Percentiles rank a stretch among this genome's conserved stretches.
Conservation (phyloP, 495 filamentous ascomycete genomes). For the Chaetomium tenue region DNA sequence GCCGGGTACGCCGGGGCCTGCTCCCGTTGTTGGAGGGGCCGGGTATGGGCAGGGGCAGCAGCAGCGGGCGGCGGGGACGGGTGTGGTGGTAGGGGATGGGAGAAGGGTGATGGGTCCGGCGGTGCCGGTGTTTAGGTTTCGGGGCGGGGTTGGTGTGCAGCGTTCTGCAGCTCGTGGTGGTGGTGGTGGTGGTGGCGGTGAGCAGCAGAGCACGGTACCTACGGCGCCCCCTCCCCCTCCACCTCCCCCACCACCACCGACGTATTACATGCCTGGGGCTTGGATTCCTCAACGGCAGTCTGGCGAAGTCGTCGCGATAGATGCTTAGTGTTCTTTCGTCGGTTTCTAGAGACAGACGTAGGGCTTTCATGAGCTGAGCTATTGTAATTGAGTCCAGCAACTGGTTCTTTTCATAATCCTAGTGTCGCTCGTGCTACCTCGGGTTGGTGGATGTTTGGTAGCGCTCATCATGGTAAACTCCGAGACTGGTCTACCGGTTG, state of each 20-base stretch:
- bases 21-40: too few species aligned
- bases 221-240: neutral
- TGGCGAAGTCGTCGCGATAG: neutral
- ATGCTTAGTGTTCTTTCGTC: neutral
- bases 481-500: too few species aligned
- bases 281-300: neutral
- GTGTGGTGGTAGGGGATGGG: neutral
- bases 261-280: slow-evolving; percentile 11
- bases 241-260: neutral
- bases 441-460: too few species aligned
- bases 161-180: too few species aligned
- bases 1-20: too few species aligned
- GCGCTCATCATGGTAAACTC: too few species aligned
- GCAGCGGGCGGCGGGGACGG: neutral
- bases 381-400: too few species aligned
- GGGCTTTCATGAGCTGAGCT: neutral
- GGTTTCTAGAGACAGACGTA: neutral
- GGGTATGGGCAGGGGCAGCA: neutral
- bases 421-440: too few species aligned
- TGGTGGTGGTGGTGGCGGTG: neutral
- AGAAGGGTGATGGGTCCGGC: neutral
- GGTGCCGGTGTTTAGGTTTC: neutral
- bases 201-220: neutral
- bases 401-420: too few species aligned
- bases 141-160: neutral